Percentiles rank a stretch among this genome's conserved stretches.
Evolutionary conservation across 768 basidiomycete species (phyloP).

Genomic region (Mrakia blollopis): DNA sequence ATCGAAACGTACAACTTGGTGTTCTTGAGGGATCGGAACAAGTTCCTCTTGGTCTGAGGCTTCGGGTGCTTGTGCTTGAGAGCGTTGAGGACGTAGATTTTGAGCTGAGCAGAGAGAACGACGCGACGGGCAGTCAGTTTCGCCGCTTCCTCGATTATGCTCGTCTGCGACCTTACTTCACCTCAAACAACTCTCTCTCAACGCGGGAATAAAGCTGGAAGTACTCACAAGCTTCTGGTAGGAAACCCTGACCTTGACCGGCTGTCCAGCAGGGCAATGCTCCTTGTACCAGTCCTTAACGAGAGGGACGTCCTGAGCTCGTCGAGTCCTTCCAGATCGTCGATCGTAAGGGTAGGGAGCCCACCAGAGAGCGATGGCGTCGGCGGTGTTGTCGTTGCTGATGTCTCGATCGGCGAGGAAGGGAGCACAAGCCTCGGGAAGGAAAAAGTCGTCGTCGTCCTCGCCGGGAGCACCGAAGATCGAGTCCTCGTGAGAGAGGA

Average conservation of each 20-base stretch:
- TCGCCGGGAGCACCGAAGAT: slow-evolving; percentile 73
- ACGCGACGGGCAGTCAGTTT: neutral
- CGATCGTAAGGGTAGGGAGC: slow-evolving; percentile 93
- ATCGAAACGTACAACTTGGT: slow-evolving; percentile 67
- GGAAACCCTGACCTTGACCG: slow-evolving; percentile 97
- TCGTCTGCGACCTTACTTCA: neutral
- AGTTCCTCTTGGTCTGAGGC: slow-evolving; percentile 95
- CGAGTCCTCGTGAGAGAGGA: slow-evolving; percentile 82
- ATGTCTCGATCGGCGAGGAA: slow-evolving; percentile 60
- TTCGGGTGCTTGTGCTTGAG: slow-evolving; percentile 83
- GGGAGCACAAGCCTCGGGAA: slow-evolving; percentile 69
- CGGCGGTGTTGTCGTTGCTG: slow-evolving; percentile 87
- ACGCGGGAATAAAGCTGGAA: neutral
- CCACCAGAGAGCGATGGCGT: slow-evolving; percentile 98
- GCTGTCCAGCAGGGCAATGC: slow-evolving; percentile 91
- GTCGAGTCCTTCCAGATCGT: slow-evolving; percentile 82
- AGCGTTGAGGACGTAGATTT: slow-evolving; percentile 92
- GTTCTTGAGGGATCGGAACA: slow-evolving; percentile 79
- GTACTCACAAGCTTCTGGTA: slow-evolving; percentile 82
- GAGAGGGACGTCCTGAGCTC: slow-evolving; percentile 90
- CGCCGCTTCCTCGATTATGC: neutral
- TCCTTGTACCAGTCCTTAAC: slow-evolving; percentile 99
- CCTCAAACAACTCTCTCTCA: neutral
- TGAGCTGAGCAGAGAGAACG: slow-evolving; percentile 45
- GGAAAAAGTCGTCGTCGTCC: slow-evolving; percentile 76